Conservation (phyloP, 352 stramenopile genomes). For the Globisporangium solare region DNA sequence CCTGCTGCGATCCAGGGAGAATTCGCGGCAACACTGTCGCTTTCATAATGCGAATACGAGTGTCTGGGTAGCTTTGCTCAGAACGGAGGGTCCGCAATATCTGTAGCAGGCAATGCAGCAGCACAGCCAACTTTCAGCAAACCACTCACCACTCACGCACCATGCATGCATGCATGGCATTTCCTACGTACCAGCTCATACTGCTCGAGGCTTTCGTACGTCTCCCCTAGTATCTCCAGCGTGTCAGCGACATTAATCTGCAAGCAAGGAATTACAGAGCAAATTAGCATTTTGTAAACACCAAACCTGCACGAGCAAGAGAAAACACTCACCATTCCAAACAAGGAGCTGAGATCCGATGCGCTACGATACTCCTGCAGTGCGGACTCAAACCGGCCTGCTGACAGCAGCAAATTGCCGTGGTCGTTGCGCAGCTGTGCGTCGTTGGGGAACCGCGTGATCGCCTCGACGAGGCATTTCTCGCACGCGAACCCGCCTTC, state of each 20-base stretch:
- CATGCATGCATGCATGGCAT: too few relatives aligned
- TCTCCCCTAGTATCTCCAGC: slow-evolving; percentile 56
- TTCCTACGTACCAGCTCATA: slow-evolving; percentile 38
- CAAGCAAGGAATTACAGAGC: background rate
- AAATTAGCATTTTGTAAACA: background rate
- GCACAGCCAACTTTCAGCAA: background rate
- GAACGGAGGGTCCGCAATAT: slow-evolving; percentile 20
- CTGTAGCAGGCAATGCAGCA: slow-evolving; percentile 11
- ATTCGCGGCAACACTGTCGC: slow-evolving; percentile 62
- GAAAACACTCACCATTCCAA: slow-evolving; percentile 37
- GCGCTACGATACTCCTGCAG: slow-evolving; percentile 51
- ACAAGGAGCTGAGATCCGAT: slow-evolving; percentile 31
- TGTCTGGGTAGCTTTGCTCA: slow-evolving; percentile 22
- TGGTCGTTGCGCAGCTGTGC: slow-evolving; percentile 52
- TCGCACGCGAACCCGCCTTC: slow-evolving; percentile 45
- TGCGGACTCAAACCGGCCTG: slow-evolving; percentile 51
- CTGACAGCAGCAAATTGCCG: slow-evolving; percentile 46
- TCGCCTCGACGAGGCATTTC: slow-evolving; percentile 43
- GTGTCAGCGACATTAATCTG: slow-evolving; percentile 54
- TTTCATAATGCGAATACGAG: slow-evolving; percentile 51
- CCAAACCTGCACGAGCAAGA: background rate
- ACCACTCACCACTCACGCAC: too few relatives aligned
- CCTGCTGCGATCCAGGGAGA: slow-evolving; percentile 40
- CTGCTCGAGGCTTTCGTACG: slow-evolving; percentile 38
- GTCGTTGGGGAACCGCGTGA: slow-evolving; percentile 48